Percentiles rank a stretch among this genome's conserved stretches.
Conservation (phyloP, 139 green algal species). For the Pleodorina starrii region DNA sequence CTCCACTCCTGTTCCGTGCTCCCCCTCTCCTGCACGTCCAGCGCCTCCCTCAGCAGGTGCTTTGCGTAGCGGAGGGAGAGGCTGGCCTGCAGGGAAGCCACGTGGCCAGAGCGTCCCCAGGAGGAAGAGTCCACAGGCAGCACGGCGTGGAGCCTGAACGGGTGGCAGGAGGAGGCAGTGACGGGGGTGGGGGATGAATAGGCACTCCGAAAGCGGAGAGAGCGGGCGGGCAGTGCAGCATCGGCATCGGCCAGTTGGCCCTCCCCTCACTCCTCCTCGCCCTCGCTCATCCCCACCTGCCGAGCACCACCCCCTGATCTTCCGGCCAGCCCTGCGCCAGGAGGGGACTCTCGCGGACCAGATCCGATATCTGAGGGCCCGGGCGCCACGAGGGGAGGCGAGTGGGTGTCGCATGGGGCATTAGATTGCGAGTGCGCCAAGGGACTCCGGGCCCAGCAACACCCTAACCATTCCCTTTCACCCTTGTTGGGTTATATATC, state of each 20-base stretch:
- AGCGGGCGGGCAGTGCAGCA: too few species aligned
- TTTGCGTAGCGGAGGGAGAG: neutral
- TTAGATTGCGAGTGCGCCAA: too few species aligned
- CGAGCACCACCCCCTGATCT: neutral
- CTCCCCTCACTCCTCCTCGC: too few species aligned
- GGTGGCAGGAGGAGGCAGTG: too few species aligned
- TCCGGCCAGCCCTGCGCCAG: neutral
- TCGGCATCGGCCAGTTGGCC: too few species aligned
- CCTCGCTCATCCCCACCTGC: neutral
- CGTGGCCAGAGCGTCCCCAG: neutral
- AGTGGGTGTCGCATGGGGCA: neutral
- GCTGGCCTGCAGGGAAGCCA: neutral
- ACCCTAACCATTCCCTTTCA: too few species aligned
- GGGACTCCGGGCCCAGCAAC: too few species aligned
- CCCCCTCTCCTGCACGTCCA: neutral
- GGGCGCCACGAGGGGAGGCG: too few species aligned
- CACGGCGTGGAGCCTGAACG: neutral
- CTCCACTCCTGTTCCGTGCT: slow-evolving; percentile 26
- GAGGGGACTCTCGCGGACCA: neutral
- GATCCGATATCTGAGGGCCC: neutral
- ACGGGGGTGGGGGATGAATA: too few species aligned
- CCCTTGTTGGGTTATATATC: too few species aligned
- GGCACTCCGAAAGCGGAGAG: too few species aligned
- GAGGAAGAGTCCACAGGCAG: neutral
- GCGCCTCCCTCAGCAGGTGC: slow-evolving; percentile 5